Base-by-base conservation (phyloP, 768 basidiomycete genomes). In the Suillus weaverae region DNA sequence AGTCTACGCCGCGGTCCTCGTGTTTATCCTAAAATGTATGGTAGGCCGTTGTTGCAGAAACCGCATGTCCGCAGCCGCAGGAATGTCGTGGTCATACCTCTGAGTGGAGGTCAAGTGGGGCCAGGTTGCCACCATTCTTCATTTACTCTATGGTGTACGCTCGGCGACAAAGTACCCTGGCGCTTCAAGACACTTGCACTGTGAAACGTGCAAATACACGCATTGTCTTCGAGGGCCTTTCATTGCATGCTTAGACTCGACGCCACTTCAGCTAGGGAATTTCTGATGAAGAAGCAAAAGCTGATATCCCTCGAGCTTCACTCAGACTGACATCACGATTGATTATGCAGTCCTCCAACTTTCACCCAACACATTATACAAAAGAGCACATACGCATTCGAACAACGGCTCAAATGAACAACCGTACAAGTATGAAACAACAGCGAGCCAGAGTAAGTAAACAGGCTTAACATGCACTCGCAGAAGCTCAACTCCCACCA, bases 401-500 rank as follows among this genome's bases (percentile, higher is more conserved):
- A 32, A 59, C 57, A 41, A 41, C 39, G 30, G 26, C 38, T 59
- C 3, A 41, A 41, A 59, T 41, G 57, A 41, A 41, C 57, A 59
- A 59, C 41, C 39, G 30, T 59, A 59, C 57, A 59, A 59, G 26
- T 59, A 59, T 59, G 26, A 26, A 57, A 57, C 38, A 57, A 38
- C 22, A 30, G 38, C 53, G n/a, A 39, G 26, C 38, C 6, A 33
- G 10, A 26, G 56, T 57, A 50, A 48, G 46, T 50, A 50, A 26
- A 26, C 7, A 57, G 38, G 5, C 56, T 3, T 14, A 39, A 39
- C 56, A 16, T 30, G 38, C 56, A 39, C 18, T 18, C 9, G 30
- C 5, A 5, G 38, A 38, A 59, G 57, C 18, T 41, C 57, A 59
- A 26, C 57, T 59, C 10, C 41, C 18, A 36, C 57, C 18, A 41